Percentiles rank a stretch among this genome's conserved stretches.
These are phyloP conservation scores for Linnemannia zychae DNA, from an alignment of 192 early-diverging fungal species.

Conservation along the genomic window DNA sequence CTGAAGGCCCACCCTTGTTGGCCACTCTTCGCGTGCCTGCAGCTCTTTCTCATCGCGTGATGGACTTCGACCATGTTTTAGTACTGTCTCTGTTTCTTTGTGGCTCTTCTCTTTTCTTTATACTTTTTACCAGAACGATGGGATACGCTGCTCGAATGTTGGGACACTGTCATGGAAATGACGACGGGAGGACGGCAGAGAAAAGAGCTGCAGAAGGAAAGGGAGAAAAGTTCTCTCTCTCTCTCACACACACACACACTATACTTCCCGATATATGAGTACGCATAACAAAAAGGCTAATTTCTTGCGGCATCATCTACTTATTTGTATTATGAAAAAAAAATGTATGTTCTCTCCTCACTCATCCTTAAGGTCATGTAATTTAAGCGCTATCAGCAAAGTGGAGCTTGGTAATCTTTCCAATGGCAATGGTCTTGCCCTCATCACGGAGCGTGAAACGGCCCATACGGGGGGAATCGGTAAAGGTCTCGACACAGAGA, in stretches of 20 bases:
- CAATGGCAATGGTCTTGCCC: constrained; percentile 95
- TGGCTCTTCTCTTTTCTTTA: too few relatives aligned
- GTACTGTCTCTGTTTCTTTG: too few relatives aligned
- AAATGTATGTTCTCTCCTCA: not conserved
- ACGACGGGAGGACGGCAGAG: too few relatives aligned
- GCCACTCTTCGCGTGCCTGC: too few relatives aligned
- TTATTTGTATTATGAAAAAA: constrained; percentile 9
- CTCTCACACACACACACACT: not conserved
- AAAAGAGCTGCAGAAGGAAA: too few relatives aligned
- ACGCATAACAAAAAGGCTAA: not conserved
- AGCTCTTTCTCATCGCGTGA: too few relatives aligned
- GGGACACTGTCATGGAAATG: too few relatives aligned
- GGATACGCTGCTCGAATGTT: too few relatives aligned
- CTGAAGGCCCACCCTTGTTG: too few relatives aligned
- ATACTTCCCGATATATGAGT: not conserved
- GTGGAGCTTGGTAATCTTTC: constrained; percentile 89
- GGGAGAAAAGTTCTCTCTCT: too few relatives aligned
- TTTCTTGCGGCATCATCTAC: not conserved
- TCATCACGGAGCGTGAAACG: constrained; percentile 99
- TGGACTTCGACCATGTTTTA: too few relatives aligned
- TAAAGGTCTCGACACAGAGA: constrained; percentile 90
- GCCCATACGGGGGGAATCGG: constrained; percentile 90
- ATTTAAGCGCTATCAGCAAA: constrained; percentile 28
- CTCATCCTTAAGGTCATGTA: not conserved
- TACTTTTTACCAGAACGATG: too few relatives aligned